These are phyloP conservation scores for Candida parachauliodes DNA, from an alignment of 805 yeast genomes.

Conservation along the genomic window DNA sequence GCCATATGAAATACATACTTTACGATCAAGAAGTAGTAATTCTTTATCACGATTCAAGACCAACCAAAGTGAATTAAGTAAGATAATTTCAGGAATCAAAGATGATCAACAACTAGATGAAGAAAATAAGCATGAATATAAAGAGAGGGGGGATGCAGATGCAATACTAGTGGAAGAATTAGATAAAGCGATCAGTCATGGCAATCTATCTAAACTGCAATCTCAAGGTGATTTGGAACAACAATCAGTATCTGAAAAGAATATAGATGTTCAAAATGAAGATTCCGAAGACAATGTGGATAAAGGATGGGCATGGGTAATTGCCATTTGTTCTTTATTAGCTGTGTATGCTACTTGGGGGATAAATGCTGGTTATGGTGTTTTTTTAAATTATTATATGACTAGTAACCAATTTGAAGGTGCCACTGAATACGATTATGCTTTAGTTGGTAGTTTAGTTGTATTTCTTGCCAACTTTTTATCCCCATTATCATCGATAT, in stretches of 20 bases:
- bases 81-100: constrained; percentile 17
- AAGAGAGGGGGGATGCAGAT: constrained; percentile 13
- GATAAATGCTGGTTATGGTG: constrained; percentile 55
- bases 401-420: constrained; percentile 32
- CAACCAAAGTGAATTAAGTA: constrained; percentile 15
- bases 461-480: constrained; percentile 54
- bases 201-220: constrained; percentile 5
- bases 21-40: not conserved
- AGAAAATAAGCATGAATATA: constrained; percentile 12
- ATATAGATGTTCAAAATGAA: constrained; percentile 4
- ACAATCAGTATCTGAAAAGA: constrained; percentile 1
- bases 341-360: constrained; percentile 53
- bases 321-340: constrained; percentile 46
- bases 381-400: constrained; percentile 51
- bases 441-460: constrained; percentile 49
- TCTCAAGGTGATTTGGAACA: constrained; percentile 7
- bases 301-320: constrained; percentile 53
- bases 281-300: constrained; percentile 24
- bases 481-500: constrained; percentile 50
- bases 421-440: constrained; percentile 43
- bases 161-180: constrained; percentile 16
- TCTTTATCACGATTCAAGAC: constrained; percentile 9
- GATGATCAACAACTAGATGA: constrained; percentile 20
- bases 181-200: constrained; percentile 13
- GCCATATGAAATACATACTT: not conserved